These are phyloP conservation scores for Gremmenia infestans DNA, from an alignment of 2,329 filamentous ascomycete species.

Conservation along the genomic window DNA sequence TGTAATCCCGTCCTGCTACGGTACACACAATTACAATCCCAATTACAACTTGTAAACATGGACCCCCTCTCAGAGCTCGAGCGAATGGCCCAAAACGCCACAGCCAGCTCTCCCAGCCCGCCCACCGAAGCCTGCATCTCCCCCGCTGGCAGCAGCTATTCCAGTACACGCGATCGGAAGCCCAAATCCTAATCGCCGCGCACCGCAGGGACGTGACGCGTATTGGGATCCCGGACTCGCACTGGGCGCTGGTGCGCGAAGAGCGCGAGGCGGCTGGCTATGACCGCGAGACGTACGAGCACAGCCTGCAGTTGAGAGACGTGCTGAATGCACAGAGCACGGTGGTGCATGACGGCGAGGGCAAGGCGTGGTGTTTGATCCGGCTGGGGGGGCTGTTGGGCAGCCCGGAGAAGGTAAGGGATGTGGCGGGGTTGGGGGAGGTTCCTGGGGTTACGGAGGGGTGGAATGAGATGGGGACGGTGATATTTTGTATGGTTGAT, in stretches of 20 bases:
- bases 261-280: not conserved
- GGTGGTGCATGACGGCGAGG: too few species aligned
- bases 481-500: too few species aligned
- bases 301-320: not conserved
- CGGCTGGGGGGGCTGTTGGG: too few species aligned
- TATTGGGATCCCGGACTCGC: not conserved
- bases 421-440: too few species aligned
- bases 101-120: not conserved
- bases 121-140: not conserved
- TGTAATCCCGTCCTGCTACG: too few species aligned
- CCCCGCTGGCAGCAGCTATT: not conserved
- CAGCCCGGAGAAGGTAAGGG: too few species aligned
- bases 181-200: not conserved
- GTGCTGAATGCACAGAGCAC: too few species aligned
- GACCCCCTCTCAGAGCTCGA: not conserved
- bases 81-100: not conserved
- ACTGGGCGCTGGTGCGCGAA: not conserved
- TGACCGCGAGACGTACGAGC: not conserved
- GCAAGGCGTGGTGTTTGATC: too few species aligned
- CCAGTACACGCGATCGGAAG: not conserved
- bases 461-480: too few species aligned
- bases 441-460: too few species aligned
- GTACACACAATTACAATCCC: too few species aligned
- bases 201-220: not conserved
- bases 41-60: not conserved